Base-by-base conservation (phyloP, 2,329 filamentous ascomycete species). In the Trichoderma koningii region DNA sequence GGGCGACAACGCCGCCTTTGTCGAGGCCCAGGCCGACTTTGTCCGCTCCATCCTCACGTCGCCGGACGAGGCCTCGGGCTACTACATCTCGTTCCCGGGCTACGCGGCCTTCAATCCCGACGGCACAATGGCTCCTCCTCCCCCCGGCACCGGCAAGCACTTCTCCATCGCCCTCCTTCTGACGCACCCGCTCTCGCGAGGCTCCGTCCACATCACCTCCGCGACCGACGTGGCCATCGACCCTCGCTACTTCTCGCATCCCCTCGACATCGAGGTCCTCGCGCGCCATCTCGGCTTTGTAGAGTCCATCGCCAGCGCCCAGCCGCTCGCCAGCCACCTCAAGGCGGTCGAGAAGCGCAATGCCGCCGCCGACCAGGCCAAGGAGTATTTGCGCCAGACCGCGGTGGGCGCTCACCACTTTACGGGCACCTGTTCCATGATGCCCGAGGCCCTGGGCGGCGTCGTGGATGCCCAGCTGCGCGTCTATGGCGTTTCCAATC, bases 171-270 rank as follows among this genome's bases (percentile, higher is more conserved):
- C 82, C 68, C 80, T 81, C 1, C 83, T 86, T 67, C 83, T 86
- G 21, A 83, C 83, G 47, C 87, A 88, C 66, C 86, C 87, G 0
- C 83, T 85, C 70, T 86, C 83, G 1, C 81, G 85, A 0, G 87
- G 87, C 5, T 78, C 79, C 45, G 82, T 87, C 64, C 87, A 89
- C 75, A 85, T 89, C 66, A 75, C 75, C 12, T 66, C 64, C 19
- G 57, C 64, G 47, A 78, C 77, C 4, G 63, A 76, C 1, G 77
- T 82, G 50, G 72, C 79, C 5, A 85, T 87, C 69, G 82, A 88
- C 67, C 83, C 84, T 19, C 79, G 80, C 28, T 87, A 81, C 75
- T 81, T 87, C 70, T 79, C 79, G 5, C 75, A 86, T 68, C 81
- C 84, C 5, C 78, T 86, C 28, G 86, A 88, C 69, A 71, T 87